Base-by-base conservation (phyloP, 176 grass and related monocot genomes). In the Stipa capillata region DNA sequence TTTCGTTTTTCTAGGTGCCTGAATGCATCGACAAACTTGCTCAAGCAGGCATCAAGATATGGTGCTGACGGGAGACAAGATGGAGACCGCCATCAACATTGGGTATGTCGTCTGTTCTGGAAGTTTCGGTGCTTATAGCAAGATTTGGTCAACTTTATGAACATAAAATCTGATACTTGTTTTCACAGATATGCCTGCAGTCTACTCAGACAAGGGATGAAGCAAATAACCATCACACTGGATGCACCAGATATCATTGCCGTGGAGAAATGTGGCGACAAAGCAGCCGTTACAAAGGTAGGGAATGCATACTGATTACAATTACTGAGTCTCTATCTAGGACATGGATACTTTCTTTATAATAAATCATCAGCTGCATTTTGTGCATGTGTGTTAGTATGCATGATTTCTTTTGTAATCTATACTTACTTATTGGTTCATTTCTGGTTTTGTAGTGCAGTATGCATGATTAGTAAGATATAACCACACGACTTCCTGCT, bases 41-140 rank as follows among this genome's bases (percentile, higher is more conserved):
- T 29, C 85, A 92, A 87, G 95, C 95, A 81, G 95, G 95, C 87
- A 97, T 97, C 79, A 97, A 97, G 69, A 85, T 97, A 78, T 97
- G 95, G 91, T 97, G 50, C 87, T 97, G 23, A 97, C 95, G 16
- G 95, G 95, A 0, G 95, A 97, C 66, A 97, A 97, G 82, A 91
- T 97, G 92, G 95, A 97, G 75, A 97, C 95, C 7, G 95, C 95
- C 72, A 89, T 97, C 82, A 97, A 97, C 57, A 97, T 97, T 1
- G 95, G 95, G 91, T 97, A 74, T 71, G 56, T 9, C 16, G 58
- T 64, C 61, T 52, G 5, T 33, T 28, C 33, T 52, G 0, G 13
- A 3, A 13, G 50, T 15, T 66, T 78, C 24, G 1, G 16, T 61
- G 33, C 66, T 84, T 31, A 56, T 55, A 27, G 13, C 27, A 40